Percentiles rank a stretch among this genome's conserved stretches.
These are phyloP conservation scores for Coemansia sp. DNA, from an alignment of 192 early-diverging fungal genomes.

Conservation along the genomic window DNA sequence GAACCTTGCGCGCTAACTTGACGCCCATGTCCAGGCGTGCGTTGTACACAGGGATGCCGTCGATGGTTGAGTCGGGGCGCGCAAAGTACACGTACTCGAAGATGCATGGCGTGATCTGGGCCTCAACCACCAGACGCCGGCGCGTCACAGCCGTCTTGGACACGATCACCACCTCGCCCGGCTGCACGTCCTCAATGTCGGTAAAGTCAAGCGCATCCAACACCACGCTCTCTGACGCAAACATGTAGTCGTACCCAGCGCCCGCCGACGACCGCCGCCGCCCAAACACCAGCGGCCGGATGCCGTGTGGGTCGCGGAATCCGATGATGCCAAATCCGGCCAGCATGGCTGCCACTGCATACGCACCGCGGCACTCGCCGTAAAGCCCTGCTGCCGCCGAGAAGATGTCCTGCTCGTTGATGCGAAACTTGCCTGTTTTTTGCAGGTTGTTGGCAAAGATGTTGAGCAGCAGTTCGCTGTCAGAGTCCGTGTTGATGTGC, in stretches of 20 bases:
- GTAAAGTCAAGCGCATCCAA: slow-evolving; percentile 88
- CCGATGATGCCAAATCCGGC: slow-evolving; percentile 97
- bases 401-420: slow-evolving; percentile 99
- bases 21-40: slow-evolving; percentile 97
- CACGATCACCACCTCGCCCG: slow-evolving; percentile 94
- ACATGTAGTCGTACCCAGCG: slow-evolving; percentile 92
- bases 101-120: slow-evolving; percentile 87
- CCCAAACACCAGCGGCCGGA: slow-evolving; percentile 94
- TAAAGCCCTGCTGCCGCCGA: slow-evolving; percentile 82
- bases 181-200: slow-evolving; percentile 85
- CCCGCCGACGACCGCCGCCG: slow-evolving; percentile 59
- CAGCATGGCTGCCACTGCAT: slow-evolving; percentile 95
- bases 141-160: slow-evolving; percentile 70
- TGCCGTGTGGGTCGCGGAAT: slow-evolving; percentile 93
- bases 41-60: slow-evolving; percentile 98
- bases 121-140: slow-evolving; percentile 58
- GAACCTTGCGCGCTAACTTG: slow-evolving; percentile 83
- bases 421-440: slow-evolving; percentile 91
- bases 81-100: slow-evolving; percentile 99
- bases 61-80: slow-evolving; percentile 96
- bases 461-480: slow-evolving; percentile 97
- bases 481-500: slow-evolving; percentile 99
- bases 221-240: slow-evolving; percentile 95
- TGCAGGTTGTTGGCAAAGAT: slow-evolving; percentile 97
- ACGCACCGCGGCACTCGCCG: slow-evolving; percentile 83